A percentile compares a stretch with the other conserved stretches of the same genome.
phyloP scores from a whole-genome alignment of 805 yeast species.

The Saccharomycopsis babjevae region DNA sequence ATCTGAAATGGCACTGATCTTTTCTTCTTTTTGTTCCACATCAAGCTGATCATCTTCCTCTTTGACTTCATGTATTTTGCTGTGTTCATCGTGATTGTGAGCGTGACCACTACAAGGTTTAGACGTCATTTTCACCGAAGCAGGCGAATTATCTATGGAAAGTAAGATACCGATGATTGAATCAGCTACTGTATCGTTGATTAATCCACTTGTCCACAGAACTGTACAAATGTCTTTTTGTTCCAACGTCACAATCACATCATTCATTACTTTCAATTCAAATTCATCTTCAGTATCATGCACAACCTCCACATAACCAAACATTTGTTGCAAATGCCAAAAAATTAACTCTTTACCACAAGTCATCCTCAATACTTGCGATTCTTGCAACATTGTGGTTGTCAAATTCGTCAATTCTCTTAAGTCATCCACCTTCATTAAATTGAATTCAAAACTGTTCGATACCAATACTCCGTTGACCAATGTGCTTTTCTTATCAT shows the following conservation, averaged over 20 bases:
- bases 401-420: constrained; percentile 82
- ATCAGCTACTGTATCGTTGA: constrained; percentile 92
- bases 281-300: constrained; percentile 46
- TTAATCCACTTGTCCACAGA: constrained; percentile 84
- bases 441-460: constrained; percentile 77
- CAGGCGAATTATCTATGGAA: constrained; percentile 90
- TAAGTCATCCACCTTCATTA: constrained; percentile 77
- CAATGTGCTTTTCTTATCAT: constrained; percentile 30
- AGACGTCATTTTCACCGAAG: constrained; percentile 82
- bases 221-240: constrained; percentile 46
- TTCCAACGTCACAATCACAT: constrained; percentile 41
- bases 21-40: constrained; percentile 7
- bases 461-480: constrained; percentile 84
- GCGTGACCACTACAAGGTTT: constrained; percentile 40
- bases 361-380: constrained; percentile 66
- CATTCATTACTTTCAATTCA: constrained; percentile 53
- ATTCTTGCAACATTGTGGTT: constrained; percentile 74
- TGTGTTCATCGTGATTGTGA: constrained; percentile 21
- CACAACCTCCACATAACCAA: constrained; percentile 65
- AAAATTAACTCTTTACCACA: constrained; percentile 72
- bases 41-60: constrained; percentile 5
- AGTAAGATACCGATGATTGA: constrained; percentile 81
- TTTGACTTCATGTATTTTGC: constrained; percentile 14
- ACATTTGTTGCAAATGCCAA: constrained; percentile 94
- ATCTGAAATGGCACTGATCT: not conserved